Percentiles rank a stretch among this genome's conserved stretches.
Evolutionary conservation across 139 green algal species (phyloP).

Genomic region (Microglena sp.): DNA sequence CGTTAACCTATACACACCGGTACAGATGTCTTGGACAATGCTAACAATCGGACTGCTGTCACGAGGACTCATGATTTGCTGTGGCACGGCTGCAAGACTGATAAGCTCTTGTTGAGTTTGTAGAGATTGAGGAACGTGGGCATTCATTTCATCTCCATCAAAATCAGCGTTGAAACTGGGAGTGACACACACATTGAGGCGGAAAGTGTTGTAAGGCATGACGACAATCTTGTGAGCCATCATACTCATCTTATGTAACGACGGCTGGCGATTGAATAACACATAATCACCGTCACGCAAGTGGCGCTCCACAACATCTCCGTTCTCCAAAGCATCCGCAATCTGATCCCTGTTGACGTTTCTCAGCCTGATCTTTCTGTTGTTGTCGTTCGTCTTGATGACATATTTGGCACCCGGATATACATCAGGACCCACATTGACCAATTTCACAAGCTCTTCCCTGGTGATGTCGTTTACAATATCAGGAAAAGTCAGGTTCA

Average conservation of each 20-base stretch:
- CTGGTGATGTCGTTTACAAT: constrained; percentile 70
- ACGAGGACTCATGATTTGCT: constrained; percentile 90
- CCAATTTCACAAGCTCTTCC: constrained; percentile 61
- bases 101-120: constrained; percentile 78
- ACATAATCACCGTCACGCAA: constrained; percentile 89
- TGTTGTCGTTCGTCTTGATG: not conserved
- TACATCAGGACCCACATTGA: constrained; percentile 83
- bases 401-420: constrained; percentile 90
- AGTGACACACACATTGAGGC: constrained; percentile 70
- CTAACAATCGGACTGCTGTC: constrained; percentile 84
- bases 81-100: constrained; percentile 90
- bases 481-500: constrained; percentile 94
- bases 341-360: not conserved
- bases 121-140: constrained; percentile 74
- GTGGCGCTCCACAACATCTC: constrained; percentile 74
- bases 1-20: constrained; percentile 8
- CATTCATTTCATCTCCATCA: constrained; percentile 99
- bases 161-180: constrained; percentile 98
- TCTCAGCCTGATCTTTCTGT: not conserved
- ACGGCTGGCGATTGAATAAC: constrained; percentile 96
- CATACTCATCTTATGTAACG: constrained; percentile 98
- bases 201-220: constrained; percentile 75
- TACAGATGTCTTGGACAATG: constrained; percentile 58
- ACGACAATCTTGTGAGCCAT: constrained; percentile 68
- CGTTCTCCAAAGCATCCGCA: not conserved